These are phyloP conservation scores for Leccinum truebloodii DNA, from an alignment of 768 basidiomycete species.

Conservation along the genomic window DNA sequence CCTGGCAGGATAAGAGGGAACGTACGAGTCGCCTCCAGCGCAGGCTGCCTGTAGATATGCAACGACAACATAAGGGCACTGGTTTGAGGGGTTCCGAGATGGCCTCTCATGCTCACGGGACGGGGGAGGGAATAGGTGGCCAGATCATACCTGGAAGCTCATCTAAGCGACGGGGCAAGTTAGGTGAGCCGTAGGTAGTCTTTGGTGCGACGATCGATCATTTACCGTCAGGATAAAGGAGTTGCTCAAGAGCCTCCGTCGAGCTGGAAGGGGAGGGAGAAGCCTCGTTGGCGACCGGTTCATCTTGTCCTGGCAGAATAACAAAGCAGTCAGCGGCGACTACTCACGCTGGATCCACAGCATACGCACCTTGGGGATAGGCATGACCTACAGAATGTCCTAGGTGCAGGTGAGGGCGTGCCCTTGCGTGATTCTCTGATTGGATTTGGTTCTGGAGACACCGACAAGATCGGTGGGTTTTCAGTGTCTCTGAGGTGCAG, in stretches of 20 bases:
- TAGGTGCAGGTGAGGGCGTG: not conserved
- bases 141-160: not conserved
- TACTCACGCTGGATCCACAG: not conserved
- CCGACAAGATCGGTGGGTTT: slow-evolving; percentile 11
- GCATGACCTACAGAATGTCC: not conserved
- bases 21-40: slow-evolving; percentile 39
- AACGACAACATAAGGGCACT: slow-evolving; percentile 49
- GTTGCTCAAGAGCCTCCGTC: slow-evolving; percentile 12
- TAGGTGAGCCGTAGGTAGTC: not conserved
- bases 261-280: slow-evolving; percentile 10
- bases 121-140: no score
- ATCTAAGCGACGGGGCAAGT: slow-evolving; percentile 4
- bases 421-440: not conserved
- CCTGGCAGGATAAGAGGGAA: slow-evolving; percentile 6
- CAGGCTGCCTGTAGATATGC: slow-evolving; percentile 47
- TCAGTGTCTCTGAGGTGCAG: slow-evolving; percentile 7
- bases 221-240: slow-evolving; percentile 14
- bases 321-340: not conserved
- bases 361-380: slow-evolving; percentile 10
- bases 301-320: slow-evolving; percentile 6
- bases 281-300: not conserved
- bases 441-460: not conserved
- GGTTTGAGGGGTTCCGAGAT: slow-evolving; percentile 15
- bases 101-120: no score
- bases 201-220: not conserved